Percentiles rank a stretch among this genome's conserved stretches.
Conservation (phyloP, 176 grass and related monocot genomes). For the Alloteropsis semialata region DNA sequence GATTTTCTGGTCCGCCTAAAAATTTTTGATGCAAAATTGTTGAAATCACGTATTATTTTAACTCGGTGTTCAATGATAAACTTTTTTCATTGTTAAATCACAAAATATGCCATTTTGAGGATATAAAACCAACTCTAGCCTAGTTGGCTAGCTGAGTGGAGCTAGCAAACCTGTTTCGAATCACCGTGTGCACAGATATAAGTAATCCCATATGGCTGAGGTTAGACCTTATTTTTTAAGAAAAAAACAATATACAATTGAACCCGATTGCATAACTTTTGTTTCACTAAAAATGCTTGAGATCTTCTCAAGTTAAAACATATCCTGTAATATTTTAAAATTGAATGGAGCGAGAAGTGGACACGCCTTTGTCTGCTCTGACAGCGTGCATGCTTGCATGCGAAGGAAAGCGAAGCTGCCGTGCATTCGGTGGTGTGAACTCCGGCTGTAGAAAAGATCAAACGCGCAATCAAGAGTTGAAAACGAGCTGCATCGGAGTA, state of each 20-base stretch:
- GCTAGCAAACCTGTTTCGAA: no score
- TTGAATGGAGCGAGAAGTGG: background rate
- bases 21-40: no score
- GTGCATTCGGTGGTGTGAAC: background rate
- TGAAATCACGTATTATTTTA: no score
- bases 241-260: no score
- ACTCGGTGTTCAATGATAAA: no score
- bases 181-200: no score
- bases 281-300: background rate
- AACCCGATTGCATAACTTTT: background rate
- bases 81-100: background rate
- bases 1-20: no score
- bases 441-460: background rate
- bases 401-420: background rate
- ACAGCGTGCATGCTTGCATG: background rate
- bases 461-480: background rate
- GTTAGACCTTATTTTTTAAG: no score
- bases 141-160: no score
- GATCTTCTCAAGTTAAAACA: background rate
- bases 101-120: background rate
- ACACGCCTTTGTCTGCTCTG: background rate
- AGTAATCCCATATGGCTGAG: no score
- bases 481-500: no score
- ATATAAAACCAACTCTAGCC: background rate
- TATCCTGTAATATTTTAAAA: background rate